phyloP scores from a whole-genome alignment of 306 rosid genomes.

The Prunus mume region DNA sequence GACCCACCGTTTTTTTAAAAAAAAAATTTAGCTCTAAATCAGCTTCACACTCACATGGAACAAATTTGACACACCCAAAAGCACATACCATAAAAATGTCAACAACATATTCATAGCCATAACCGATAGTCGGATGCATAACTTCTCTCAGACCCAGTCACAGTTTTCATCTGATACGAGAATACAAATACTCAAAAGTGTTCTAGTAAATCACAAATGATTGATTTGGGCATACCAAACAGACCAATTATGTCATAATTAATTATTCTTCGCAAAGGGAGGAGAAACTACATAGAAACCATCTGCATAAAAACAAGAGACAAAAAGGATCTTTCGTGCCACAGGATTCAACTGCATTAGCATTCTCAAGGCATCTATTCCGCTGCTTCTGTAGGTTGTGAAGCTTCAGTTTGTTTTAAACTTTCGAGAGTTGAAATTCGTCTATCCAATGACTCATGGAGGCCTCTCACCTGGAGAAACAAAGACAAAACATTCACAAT shows the following conservation, averaged over 20 bases:
- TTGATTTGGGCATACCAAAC: neutral
- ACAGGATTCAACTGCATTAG: constrained; percentile 23
- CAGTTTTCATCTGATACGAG: constrained; percentile 1
- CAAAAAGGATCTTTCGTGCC: constrained; percentile 19
- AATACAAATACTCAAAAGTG: neutral
- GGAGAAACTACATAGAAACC: constrained; percentile 21
- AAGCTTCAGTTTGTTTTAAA: constrained; percentile 53
- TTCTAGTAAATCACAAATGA: constrained; percentile 6
- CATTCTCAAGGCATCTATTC: constrained; percentile 35
- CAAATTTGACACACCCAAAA: neutral
- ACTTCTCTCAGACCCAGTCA: neutral
- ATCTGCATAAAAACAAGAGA: constrained; percentile 2
- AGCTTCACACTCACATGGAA: neutral
- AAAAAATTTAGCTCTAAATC: too few relatives aligned
- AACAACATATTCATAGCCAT: too few relatives aligned
- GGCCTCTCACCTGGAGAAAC: constrained; percentile 61
- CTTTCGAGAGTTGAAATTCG: constrained; percentile 76
- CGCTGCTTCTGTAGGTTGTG: constrained; percentile 52
- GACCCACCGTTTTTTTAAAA: too few relatives aligned
- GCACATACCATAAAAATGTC: too few relatives aligned
- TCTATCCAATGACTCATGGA: constrained; percentile 62
- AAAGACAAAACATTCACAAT: constrained; percentile 12
- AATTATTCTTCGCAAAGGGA: constrained; percentile 30
- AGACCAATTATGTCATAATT: constrained; percentile 14
- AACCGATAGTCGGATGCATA: neutral